Conservation (phyloP, 1,284 basidiomycete genomes). For the Cystobasidium slooffiae region DNA sequence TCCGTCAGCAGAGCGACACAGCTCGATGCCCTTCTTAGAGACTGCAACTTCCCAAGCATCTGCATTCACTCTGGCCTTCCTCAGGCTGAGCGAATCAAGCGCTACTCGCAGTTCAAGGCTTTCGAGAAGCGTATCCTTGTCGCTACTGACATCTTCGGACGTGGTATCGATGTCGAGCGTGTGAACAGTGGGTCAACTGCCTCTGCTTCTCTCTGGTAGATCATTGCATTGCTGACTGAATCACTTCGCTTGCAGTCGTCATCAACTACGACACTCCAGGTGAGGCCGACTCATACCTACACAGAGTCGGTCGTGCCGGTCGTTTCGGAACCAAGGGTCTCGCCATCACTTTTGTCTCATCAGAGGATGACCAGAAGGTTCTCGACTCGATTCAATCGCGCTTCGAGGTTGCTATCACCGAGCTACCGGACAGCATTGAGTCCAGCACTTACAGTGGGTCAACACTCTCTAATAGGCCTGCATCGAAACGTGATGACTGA, state of each 20-base stretch:
- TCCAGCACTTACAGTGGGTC: constrained; percentile 61
- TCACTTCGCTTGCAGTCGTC: constrained; percentile 18
- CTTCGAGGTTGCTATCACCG: constrained; percentile 91
- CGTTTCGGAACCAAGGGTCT: constrained; percentile 99
- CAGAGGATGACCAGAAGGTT: constrained; percentile 89
- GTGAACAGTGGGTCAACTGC: constrained; percentile 79
- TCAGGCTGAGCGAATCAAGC: constrained; percentile 94
- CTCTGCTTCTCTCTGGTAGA: constrained; percentile 68
- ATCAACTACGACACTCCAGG: constrained; percentile 76
- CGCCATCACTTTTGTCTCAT: constrained; percentile 95
- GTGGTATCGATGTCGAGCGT: constrained; percentile 96
- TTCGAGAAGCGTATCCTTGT: constrained; percentile 96
- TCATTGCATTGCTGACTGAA: not conserved
- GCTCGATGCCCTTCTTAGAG: constrained; percentile 91
- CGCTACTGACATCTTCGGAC: constrained; percentile 94
- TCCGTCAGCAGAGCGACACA: constrained; percentile 95
- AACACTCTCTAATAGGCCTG: not conserved
- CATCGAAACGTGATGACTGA: not conserved
- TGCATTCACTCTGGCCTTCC: constrained; percentile 92
- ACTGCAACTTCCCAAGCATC: constrained; percentile 98
- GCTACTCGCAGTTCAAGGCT: constrained; percentile 99
- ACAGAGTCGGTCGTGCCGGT: constrained; percentile 97
- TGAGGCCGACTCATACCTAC: constrained; percentile 97
- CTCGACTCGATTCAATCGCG: constrained; percentile 87
- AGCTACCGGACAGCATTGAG: constrained; percentile 89